Conservation (phyloP, 805 yeast species). For the Starmera caribaea region DNA sequence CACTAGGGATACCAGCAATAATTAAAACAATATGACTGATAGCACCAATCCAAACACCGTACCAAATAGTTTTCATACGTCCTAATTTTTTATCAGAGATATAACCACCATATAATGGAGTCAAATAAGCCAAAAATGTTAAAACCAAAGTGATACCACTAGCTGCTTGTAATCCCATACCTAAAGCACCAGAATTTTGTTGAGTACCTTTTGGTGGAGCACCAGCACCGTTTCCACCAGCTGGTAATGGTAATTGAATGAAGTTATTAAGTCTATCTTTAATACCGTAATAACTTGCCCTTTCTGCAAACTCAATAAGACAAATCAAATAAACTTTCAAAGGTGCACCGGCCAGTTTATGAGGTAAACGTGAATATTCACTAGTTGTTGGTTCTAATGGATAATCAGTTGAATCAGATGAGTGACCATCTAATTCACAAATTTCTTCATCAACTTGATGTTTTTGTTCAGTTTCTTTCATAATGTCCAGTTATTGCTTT, state of each 20-base stretch:
- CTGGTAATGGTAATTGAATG: slow-evolving; percentile 46
- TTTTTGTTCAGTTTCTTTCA: too few species aligned
- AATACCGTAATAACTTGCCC: slow-evolving; percentile 74
- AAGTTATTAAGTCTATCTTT: slow-evolving; percentile 72
- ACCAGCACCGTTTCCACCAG: slow-evolving; percentile 27
- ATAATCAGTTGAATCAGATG: too few species aligned
- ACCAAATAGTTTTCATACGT: slow-evolving; percentile 56
- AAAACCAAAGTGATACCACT: slow-evolving; percentile 66
- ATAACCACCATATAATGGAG: slow-evolving; percentile 72
- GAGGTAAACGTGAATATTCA: slow-evolving; percentile 24
- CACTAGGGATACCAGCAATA: slow-evolving; percentile 55
- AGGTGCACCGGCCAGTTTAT: slow-evolving; percentile 38
- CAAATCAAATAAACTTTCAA: slow-evolving; percentile 42
- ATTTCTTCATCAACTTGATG: too few species aligned
- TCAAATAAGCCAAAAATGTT: slow-evolving; percentile 76
- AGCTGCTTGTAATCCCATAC: slow-evolving; percentile 52
- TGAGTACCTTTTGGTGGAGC: slow-evolving; percentile 15
- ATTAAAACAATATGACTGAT: slow-evolving; percentile 56
- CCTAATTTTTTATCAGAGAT: slow-evolving; percentile 70
- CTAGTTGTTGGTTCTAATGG: slow-evolving; percentile 33
- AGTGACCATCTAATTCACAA: too few species aligned
- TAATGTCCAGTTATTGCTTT: too few species aligned
- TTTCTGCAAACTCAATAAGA: slow-evolving; percentile 69
- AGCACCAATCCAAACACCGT: slow-evolving; percentile 49
- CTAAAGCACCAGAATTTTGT: slow-evolving; percentile 41